Evolutionary conservation across 805 yeast genomes (phyloP).

Genomic region (Wickerhamiella siamensis): DNA sequence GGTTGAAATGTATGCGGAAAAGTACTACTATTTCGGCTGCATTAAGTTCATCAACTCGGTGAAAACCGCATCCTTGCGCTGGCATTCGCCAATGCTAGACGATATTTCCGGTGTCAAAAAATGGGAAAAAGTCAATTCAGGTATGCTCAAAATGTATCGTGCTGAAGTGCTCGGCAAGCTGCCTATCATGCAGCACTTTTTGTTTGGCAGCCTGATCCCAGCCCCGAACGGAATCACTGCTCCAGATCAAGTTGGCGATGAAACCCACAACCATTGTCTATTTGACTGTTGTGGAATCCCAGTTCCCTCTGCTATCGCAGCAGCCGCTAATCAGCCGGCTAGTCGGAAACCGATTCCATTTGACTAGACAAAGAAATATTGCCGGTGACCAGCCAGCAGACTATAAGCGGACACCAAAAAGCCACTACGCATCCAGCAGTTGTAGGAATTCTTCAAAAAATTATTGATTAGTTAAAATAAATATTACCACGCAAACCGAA

Average conservation of each 20-base stretch:
- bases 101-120: conserved; percentile 83
- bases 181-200: conserved; percentile 88
- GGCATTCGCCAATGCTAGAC: conserved; percentile 96
- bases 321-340: conserved; percentile 29
- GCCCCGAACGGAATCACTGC: conserved; percentile 59
- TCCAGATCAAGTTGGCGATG: conserved; percentile 20
- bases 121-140: conserved; percentile 85
- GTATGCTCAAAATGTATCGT: conserved; percentile 89
- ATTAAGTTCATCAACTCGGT: conserved; percentile 69
- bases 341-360: not conserved
- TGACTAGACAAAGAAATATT: not conserved
- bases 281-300: conserved; percentile 98
- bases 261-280: conserved; percentile 45
- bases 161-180: conserved; percentile 83
- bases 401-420: too few species aligned
- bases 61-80: conserved; percentile 66
- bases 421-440: too few species aligned
- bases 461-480: too few species aligned
- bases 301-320: conserved; percentile 91
- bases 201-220: conserved; percentile 55
- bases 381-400: too few species aligned
- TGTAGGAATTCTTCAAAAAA: not conserved
- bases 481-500: conserved; percentile 80
- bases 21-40: conserved; percentile 78
- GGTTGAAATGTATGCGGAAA: conserved; percentile 60